These are phyloP conservation scores for Carex pumila DNA, from an alignment of 176 grass and related monocot genomes.

Conservation along the genomic window DNA sequence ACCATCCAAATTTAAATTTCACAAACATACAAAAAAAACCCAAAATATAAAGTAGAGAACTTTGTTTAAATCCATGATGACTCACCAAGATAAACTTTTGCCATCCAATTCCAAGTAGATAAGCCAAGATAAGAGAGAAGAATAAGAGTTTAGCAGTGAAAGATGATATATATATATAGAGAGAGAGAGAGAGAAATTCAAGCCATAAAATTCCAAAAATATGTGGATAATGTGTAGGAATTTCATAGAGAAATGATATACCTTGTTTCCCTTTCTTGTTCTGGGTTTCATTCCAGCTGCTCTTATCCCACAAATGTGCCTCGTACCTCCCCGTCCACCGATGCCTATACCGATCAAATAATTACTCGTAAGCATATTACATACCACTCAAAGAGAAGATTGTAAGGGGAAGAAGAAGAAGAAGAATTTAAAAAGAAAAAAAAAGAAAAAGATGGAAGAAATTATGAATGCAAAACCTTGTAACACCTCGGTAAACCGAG, in stretches of 20 bases:
- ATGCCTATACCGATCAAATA: conserved; percentile 39
- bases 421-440: neutral
- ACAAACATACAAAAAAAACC: neutral
- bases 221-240: neutral
- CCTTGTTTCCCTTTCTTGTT: conserved; percentile 98
- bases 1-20: conserved; percentile 7
- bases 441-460: neutral
- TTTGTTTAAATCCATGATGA: conserved; percentile 28
- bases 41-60: neutral
- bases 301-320: conserved; percentile 98
- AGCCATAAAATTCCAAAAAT: conserved; percentile 5
- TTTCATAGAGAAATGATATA: conserved; percentile 4
- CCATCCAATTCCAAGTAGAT: conserved; percentile 16
- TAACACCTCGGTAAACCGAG: conserved; percentile 80
- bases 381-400: no score
- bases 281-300: conserved; percentile 87
- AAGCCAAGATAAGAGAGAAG: neutral
- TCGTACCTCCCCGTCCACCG: conserved; percentile 87
- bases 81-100: conserved; percentile 98
- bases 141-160: conserved; percentile 5
- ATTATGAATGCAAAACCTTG: conserved; percentile 29
- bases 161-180: neutral
- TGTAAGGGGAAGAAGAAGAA: neutral
- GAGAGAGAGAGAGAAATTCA: neutral
- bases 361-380: neutral